Conservation (phyloP, 2,329 filamentous ascomycete genomes). For the Domatiomyces globalis region DNA sequence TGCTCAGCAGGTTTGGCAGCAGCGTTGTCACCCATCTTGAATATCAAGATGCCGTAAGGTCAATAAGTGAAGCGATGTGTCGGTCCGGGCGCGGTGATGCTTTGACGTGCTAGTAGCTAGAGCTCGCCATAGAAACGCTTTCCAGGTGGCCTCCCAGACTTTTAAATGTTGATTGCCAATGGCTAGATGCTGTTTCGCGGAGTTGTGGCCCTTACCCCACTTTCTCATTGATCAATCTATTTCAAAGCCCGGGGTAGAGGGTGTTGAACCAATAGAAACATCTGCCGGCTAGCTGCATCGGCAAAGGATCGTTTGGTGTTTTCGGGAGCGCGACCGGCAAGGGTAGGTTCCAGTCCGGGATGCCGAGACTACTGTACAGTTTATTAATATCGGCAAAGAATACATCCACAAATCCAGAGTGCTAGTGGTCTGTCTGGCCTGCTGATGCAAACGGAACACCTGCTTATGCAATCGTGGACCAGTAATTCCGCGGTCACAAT, state of each 20-base stretch:
- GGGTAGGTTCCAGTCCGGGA: too few relatives aligned
- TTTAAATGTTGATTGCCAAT: neutral
- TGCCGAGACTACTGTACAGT: too few relatives aligned
- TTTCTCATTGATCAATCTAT: neutral
- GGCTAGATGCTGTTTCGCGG: neutral
- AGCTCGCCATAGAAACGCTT: neutral
- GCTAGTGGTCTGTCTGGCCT: neutral
- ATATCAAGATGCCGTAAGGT: neutral
- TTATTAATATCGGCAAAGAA: too few relatives aligned
- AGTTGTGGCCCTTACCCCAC: neutral
- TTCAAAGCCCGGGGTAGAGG: neutral
- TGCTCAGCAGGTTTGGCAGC: constrained; percentile 6
- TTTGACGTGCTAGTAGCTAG: neutral
- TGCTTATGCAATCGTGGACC: neutral
- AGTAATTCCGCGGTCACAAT: neutral
- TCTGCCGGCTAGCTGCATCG: neutral
- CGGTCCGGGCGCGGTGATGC: neutral
- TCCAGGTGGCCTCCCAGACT: neutral
- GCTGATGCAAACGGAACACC: neutral
- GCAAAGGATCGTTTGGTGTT: neutral
- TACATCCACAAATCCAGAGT: too few relatives aligned
- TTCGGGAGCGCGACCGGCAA: neutral
- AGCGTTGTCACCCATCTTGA: constrained; percentile 3
- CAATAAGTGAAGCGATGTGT: neutral
- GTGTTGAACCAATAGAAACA: neutral